Base-by-base conservation (phyloP, 345 rosid genomes). In the Pseudoturritis turrita region DNA sequence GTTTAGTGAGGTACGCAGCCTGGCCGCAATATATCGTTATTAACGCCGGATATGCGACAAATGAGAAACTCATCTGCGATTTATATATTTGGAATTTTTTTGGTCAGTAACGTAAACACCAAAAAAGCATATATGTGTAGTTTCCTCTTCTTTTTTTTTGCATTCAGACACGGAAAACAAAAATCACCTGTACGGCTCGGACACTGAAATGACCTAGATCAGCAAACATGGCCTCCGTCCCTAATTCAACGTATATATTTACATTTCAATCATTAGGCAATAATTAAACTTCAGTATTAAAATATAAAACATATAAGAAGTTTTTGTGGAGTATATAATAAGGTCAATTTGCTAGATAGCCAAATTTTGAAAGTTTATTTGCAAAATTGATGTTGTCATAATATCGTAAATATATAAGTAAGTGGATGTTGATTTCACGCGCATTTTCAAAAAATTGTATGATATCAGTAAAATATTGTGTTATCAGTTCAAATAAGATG, bases 211-310 rank as follows among this genome's bases (percentile, higher is more conserved):
- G 96, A 14, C 92, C 96, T 8, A 92, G 73, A 80, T 92, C 96
- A 65, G 96, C 96, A 71, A 90, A 90, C 90, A 90, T 87, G 15
- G 96, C 98, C 53, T 92, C 98, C 2, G 96, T 78, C 2, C 97
- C 96, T 84, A 62, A 40, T n/a, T 66, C 10, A 45, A 23, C 40
- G 53, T 6, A 37, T 41, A 63, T 6, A 37, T 41, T 9, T 13
- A 21, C 15, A 37, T 50, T 35, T 17, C 40, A 59, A 21, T 23
- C n/a, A 58, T 41, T 37, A 26, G 22, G 33, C 25, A 68, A 0
- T 15, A 31, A 10, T 31, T 33, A 19, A 2, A 7, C 14, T 17
- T 40, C 15, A 45, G 4, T 25, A 8, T 23, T 0, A n/a, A 8
- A 18, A 49, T 47, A 37, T 10, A 39, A 60, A 4, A 45, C 7